Evolutionary conservation across 1,139 yeast genomes (phyloP).

Genomic region (Hemisphaericaspora xylofermentans): DNA sequence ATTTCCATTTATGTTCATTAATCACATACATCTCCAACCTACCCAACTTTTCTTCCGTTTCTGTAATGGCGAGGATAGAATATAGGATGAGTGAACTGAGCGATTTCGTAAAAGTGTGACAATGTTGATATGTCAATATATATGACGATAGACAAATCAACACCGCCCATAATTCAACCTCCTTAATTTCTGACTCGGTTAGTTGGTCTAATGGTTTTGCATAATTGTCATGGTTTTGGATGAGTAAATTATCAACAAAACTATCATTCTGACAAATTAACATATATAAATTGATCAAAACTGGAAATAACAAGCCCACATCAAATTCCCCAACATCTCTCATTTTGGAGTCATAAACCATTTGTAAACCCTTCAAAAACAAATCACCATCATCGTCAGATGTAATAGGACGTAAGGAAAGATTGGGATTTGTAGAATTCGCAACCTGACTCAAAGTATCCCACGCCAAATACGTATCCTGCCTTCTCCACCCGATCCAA

Average conservation of each 20-base stretch:
- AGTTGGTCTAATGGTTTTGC: constrained; percentile 17
- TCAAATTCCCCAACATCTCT: constrained; percentile 15
- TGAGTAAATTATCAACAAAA: constrained; percentile 21
- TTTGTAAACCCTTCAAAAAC: constrained; percentile 21
- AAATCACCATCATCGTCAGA: constrained; percentile 15
- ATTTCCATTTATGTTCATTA: constrained; percentile 42
- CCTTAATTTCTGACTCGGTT: constrained; percentile 16
- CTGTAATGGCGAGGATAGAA: no score
- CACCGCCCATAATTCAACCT: constrained; percentile 27
- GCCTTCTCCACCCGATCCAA: constrained; percentile 37
- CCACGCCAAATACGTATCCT: constrained; percentile 24
- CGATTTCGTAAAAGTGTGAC: constrained; percentile 21
- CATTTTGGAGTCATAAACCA: constrained; percentile 18
- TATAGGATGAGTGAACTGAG: constrained; percentile 26
- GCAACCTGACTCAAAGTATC: constrained; percentile 23
- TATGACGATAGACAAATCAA: constrained; percentile 42
- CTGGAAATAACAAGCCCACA: constrained; percentile 25
- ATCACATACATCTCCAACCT: constrained; percentile 24
- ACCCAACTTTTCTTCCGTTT: no score
- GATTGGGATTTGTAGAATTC: constrained; percentile 12
- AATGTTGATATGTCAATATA: constrained; percentile 37
- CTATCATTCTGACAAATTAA: constrained; percentile 19
- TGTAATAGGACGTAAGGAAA: no score
- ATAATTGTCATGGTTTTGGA: constrained; percentile 15
- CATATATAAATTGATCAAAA: constrained; percentile 6